These are phyloP conservation scores for Prinsepia uniflora DNA, from an alignment of 306 rosid genomes.

Conservation along the genomic window DNA sequence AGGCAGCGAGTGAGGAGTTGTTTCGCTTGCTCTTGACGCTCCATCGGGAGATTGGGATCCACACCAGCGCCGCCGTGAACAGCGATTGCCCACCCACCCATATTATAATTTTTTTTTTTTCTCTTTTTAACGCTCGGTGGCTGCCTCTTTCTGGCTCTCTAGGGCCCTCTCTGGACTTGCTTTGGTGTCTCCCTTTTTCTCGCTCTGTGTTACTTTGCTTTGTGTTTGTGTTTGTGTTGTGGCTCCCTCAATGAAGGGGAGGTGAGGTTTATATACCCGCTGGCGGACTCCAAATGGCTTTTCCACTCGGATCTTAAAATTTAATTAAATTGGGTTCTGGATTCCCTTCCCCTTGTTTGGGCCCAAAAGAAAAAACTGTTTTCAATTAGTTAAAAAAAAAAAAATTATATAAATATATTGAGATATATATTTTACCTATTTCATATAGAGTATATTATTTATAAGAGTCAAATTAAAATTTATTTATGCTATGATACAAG, in stretches of 20 bases:
- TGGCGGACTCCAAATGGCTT: slow-evolving; percentile 12
- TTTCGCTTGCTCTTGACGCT: slow-evolving; percentile 81
- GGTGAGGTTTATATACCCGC: slow-evolving; percentile 14
- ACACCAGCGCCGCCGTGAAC: slow-evolving; percentile 99
- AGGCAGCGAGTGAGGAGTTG: slow-evolving; percentile 79
- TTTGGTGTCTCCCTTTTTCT: background rate
- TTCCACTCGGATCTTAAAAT: background rate
- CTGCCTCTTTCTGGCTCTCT: background rate
- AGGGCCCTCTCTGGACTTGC: background rate
- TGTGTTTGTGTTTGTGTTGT: background rate
- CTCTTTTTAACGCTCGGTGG: background rate
- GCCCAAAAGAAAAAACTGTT: background rate
- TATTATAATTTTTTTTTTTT: background rate
- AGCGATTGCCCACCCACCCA: slow-evolving; percentile 86
- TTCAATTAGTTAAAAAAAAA: too few relatives aligned
- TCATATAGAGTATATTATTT: too few relatives aligned
- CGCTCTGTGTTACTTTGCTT: background rate
- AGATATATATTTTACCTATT: too few relatives aligned
- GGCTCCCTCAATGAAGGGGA: background rate
- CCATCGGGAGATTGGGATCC: slow-evolving; percentile 81
- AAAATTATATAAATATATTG: too few relatives aligned
- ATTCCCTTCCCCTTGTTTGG: background rate
- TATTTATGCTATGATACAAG: too few relatives aligned
- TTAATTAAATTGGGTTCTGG: background rate
- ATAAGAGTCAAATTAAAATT: too few relatives aligned